These are phyloP conservation scores for Termitomyces sp. DNA, from an alignment of 768 basidiomycete species.

Conservation along the genomic window DNA sequence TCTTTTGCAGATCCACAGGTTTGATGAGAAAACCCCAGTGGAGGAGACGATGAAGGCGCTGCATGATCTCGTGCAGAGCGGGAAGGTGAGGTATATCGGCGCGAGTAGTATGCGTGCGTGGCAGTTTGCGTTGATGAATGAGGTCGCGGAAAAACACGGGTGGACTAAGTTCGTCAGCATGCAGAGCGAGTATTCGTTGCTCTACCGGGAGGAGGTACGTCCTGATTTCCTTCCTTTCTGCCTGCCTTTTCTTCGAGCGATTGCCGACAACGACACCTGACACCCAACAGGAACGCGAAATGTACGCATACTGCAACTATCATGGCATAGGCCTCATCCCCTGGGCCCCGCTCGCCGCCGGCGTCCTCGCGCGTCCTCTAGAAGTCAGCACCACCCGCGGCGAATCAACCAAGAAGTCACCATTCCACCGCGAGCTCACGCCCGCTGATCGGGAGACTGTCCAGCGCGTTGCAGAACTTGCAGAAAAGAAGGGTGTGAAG, in stretches of 20 bases:
- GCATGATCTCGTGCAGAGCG: constrained; percentile 40
- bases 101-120: constrained; percentile 46
- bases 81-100: constrained; percentile 45
- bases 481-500: constrained; percentile 37
- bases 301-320: constrained; percentile 43
- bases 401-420: constrained; percentile 17
- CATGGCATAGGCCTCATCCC: constrained; percentile 55
- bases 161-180: constrained; percentile 58
- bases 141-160: constrained; percentile 40
- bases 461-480: constrained; percentile 38
- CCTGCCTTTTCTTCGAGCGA: background rate
- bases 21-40: constrained; percentile 30
- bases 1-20: constrained; percentile 43
- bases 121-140: constrained; percentile 44
- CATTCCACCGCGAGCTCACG: constrained; percentile 19
- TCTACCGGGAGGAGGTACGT: constrained; percentile 51
- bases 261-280: background rate
- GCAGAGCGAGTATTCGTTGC: constrained; percentile 52
- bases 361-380: constrained; percentile 37
- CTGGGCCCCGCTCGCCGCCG: constrained; percentile 43
- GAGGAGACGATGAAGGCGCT: constrained; percentile 47
- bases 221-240: background rate
- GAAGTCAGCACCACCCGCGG: constrained; percentile 23
- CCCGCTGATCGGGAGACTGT: constrained; percentile 32
- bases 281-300: constrained; percentile 40